Percentiles rank a stretch among this genome's conserved stretches.
Evolutionary conservation across 2,329 filamentous ascomycete genomes (phyloP).

Genomic region (Penicillium concentricum): DNA sequence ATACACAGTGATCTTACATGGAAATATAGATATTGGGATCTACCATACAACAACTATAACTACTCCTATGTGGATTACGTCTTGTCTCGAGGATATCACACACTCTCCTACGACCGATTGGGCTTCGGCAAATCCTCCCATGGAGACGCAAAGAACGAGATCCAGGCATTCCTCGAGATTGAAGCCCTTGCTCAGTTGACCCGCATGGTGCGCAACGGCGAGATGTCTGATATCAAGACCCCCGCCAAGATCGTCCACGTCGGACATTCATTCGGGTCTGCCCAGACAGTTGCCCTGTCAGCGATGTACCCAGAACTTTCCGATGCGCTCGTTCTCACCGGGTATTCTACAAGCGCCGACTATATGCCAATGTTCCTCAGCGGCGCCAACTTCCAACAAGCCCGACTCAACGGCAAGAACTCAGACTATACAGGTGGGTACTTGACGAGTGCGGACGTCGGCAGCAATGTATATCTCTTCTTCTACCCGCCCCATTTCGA

Average conservation of each 20-base stretch:
- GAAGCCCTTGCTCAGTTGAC: constrained; percentile 42
- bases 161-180: constrained; percentile 41
- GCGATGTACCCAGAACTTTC: constrained; percentile 34
- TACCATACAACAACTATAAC: constrained; percentile 28
- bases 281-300: constrained; percentile 33
- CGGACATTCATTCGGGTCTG: constrained; percentile 40
- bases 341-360: constrained; percentile 32
- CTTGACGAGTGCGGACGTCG: constrained; percentile 17
- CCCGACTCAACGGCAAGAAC: constrained; percentile 16
- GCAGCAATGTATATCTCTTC: constrained; percentile 19
- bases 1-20: not conserved
- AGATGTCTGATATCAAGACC: constrained; percentile 27
- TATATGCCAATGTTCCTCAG: constrained; percentile 19
- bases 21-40: constrained; percentile 36
- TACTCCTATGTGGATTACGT: constrained; percentile 41
- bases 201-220: constrained; percentile 35
- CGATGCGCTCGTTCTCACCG: constrained; percentile 43
- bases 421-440: constrained; percentile 23
- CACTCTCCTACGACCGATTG: constrained; percentile 42
- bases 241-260: constrained; percentile 39
- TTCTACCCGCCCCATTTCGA: constrained; percentile 17
- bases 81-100: constrained; percentile 39
- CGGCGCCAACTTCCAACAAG: constrained; percentile 22
- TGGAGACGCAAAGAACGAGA: constrained; percentile 40
- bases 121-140: constrained; percentile 39